Evolutionary conservation across 306 rosid genomes (phyloP).

Genomic region (Rosa multiflora): DNA sequence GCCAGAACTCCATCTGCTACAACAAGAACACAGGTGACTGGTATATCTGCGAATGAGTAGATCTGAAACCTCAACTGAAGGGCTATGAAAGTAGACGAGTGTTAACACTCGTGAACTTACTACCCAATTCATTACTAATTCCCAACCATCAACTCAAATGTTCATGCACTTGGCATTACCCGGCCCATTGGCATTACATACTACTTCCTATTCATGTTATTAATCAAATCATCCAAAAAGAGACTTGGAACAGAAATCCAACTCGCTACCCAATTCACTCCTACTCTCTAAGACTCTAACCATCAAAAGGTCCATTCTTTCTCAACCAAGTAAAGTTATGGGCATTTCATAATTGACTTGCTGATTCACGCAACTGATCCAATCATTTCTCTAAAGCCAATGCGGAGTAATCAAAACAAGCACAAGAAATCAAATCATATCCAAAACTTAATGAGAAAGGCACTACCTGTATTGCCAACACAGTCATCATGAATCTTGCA

Average conservation of each 20-base stretch:
- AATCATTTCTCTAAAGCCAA: background rate
- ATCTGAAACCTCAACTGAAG: background rate
- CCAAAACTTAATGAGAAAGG: background rate
- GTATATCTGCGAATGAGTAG: background rate
- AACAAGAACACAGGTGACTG: background rate
- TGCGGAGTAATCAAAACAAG: background rate
- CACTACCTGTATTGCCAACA: conserved; percentile 57
- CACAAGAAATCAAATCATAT: background rate
- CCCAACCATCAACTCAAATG: background rate
- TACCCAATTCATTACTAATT: background rate
- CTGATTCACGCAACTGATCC: background rate
- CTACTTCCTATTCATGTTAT: background rate
- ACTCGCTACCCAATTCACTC: background rate
- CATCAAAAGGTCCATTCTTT: background rate
- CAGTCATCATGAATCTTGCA: conserved; percentile 83
- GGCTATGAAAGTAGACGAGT: background rate
- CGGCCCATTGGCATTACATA: background rate
- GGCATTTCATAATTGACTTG: background rate
- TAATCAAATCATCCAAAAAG: background rate
- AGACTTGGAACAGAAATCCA: background rate
- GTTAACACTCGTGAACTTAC: background rate
- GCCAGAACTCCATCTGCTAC: background rate
- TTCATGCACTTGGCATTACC: background rate
- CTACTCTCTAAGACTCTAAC: background rate
- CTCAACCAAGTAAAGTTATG: background rate